Evolutionary conservation across 2,329 filamentous ascomycete genomes (phyloP).

Genomic region (Dothideomycetes sp.): DNA sequence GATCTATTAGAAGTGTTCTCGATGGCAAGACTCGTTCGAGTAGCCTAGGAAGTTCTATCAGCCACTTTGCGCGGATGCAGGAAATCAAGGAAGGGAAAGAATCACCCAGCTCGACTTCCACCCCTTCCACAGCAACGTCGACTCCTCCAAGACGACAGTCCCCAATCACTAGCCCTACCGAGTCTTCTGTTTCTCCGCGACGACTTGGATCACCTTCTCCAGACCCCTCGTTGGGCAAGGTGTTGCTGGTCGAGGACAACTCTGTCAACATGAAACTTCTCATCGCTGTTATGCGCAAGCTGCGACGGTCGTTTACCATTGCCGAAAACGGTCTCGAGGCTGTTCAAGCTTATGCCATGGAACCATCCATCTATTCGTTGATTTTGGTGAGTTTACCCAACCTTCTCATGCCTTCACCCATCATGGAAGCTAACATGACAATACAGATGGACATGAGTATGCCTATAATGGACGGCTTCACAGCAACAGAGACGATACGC

Average conservation of each 20-base stretch:
- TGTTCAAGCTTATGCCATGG: slow-evolving; percentile 27
- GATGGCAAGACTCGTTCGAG: too few species aligned
- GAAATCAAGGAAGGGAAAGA: too few species aligned
- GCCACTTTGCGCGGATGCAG: too few species aligned
- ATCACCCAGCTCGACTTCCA: too few species aligned
- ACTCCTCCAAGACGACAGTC: too few species aligned
- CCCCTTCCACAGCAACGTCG: too few species aligned
- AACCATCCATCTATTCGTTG: slow-evolving; percentile 27
- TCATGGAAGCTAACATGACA: neutral
- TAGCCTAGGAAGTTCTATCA: too few species aligned
- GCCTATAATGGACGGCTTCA: slow-evolving; percentile 24
- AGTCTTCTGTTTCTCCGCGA: too few species aligned
- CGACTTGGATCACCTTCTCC: too few species aligned
- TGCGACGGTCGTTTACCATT: slow-evolving; percentile 8
- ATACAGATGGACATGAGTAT: slow-evolving; percentile 30
- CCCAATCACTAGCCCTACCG: too few species aligned
- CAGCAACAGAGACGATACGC: slow-evolving; percentile 19
- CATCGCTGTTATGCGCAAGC: slow-evolving; percentile 14
- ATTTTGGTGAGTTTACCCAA: too few species aligned
- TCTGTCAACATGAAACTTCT: slow-evolving; percentile 21
- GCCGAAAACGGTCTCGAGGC: slow-evolving; percentile 38
- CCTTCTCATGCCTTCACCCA: too few species aligned
- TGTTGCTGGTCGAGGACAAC: slow-evolving; percentile 23
- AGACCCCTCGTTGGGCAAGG: neutral
- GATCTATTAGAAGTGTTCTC: slow-evolving; percentile 7